Evolutionary conservation across 2,329 filamentous ascomycete genomes (phyloP).

Genomic region (Rutstroemia sydowiana): DNA sequence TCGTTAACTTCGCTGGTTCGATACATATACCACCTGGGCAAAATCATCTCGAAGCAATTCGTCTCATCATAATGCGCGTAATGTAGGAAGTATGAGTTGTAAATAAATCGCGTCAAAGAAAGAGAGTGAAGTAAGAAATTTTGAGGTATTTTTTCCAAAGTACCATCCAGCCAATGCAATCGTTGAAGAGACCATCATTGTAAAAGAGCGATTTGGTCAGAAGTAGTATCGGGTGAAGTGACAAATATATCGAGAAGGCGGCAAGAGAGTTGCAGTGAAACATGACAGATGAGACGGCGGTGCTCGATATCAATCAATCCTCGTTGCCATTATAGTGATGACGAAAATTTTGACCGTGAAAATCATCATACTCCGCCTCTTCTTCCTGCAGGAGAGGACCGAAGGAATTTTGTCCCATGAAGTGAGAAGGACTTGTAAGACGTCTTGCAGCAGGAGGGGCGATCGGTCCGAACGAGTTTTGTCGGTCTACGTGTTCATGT

Average conservation of each 20-base stretch:
- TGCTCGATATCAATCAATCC: too few relatives aligned
- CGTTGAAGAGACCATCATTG: too few relatives aligned
- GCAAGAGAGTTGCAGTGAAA: neutral
- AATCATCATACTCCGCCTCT: neutral
- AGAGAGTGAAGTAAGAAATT: neutral
- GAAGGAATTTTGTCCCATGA: neutral
- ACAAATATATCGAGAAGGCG: neutral
- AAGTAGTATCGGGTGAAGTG: neutral
- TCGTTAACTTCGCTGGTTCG: neutral
- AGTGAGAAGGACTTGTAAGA: neutral
- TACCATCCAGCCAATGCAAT: neutral
- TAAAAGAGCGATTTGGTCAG: neutral
- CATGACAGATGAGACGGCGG: too few relatives aligned
- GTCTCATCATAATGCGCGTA: neutral
- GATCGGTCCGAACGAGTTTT: conserved; percentile 8
- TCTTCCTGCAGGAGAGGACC: neutral
- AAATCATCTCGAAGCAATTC: neutral
- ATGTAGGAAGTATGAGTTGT: neutral
- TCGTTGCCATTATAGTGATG: too few relatives aligned
- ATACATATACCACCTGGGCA: conserved; percentile 4
- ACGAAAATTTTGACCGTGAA: neutral
- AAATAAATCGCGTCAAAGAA: neutral
- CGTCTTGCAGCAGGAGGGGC: conserved; percentile 5
- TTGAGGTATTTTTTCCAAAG: neutral
- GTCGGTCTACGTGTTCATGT: neutral